phyloP scores from a whole-genome alignment of 768 basidiomycete genomes.

The Russula virescens region DNA sequence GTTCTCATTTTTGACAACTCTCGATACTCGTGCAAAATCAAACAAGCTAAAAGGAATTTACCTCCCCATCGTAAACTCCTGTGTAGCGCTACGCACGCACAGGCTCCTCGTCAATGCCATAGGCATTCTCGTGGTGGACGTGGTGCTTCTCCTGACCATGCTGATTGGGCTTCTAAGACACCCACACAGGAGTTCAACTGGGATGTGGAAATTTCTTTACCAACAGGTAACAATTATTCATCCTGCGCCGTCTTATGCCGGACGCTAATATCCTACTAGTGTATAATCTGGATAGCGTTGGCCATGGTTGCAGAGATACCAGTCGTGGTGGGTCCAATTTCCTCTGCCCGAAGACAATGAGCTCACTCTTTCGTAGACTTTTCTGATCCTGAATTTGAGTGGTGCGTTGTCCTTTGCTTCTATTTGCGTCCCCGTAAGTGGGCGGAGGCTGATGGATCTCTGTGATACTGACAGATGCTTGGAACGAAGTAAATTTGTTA shows the following conservation, averaged over 20 bases:
- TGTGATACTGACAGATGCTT: too few relatives aligned
- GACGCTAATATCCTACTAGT: not conserved
- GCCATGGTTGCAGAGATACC: not conserved
- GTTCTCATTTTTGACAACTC: too few relatives aligned
- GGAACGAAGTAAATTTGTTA: conserved; percentile 6
- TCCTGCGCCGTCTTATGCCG: not conserved
- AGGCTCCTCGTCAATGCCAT: not conserved
- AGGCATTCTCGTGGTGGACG: not conserved
- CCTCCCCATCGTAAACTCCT: not conserved
- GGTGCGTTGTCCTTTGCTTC: not conserved
- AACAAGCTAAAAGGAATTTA: not conserved
- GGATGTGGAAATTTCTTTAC: conserved; percentile 13
- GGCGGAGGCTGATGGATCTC: too few relatives aligned
- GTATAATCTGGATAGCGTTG: conserved; percentile 9
- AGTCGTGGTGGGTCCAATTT: not conserved
- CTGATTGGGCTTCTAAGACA: conserved; percentile 2
- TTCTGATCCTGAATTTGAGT: conserved; percentile 8
- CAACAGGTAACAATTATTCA: conserved; percentile 7
- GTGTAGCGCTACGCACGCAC: not conserved
- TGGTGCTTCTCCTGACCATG: conserved; percentile 1
- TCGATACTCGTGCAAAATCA: not conserved
- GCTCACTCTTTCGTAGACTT: not conserved
- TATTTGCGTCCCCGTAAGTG: too few relatives aligned
- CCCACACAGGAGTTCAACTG: not conserved
- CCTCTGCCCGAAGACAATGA: too few relatives aligned